Base-by-base conservation (phyloP, 148 eudicot species). In the Cornus kousa region DNA sequence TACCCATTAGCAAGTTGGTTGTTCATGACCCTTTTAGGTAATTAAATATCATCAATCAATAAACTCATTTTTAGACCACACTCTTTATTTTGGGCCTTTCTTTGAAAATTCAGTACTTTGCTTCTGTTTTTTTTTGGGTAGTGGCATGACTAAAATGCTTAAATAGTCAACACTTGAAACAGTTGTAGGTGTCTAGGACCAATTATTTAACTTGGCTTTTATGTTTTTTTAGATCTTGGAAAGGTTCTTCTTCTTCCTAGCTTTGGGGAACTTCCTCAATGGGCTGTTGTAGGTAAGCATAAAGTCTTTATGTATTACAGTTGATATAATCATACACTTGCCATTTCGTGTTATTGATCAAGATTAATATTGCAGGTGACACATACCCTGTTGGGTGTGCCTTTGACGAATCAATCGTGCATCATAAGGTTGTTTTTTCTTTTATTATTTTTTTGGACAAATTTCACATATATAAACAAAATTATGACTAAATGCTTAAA, bases 351-450 rank as follows among this genome's bases (percentile, higher is more conserved):
- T 62, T 62, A 62, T n/a, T 62, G 23, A 17, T 53, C 66, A 62
- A 57, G 19, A 17, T 4, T 19, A 43, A 20, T 20, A 40, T 48
- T 55, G 5, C 40, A 87, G 90, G 98, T 28, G 99, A 96, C 79
- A 96, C 99, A 0, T 93, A 40, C 81, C 99, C 99, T 0, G 97
- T 96, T 57, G 99, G 99, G 0, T 96, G 99, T 76, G 97, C 97
- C 10, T 93, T 89, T 72, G 93, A 96, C 50, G 88, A 87, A 74
- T 88, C 94, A 23, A 86, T 92, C 73, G 95, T 94, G 70, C 97
- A 96, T 72, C 89, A 92, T 82, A 94, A 96, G 99, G 99, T 96
- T 55, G 7, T 66, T 68, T n/a, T 28, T 48, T 28, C 3, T 17
- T 12, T 19, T 5, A 4, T 5, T 20, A 24, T 7, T 2, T 20